Percentiles rank a stretch among this genome's conserved stretches.
These are phyloP conservation scores for Camelina hispida DNA, from an alignment of 345 rosid genomes.

Conservation along the genomic window DNA sequence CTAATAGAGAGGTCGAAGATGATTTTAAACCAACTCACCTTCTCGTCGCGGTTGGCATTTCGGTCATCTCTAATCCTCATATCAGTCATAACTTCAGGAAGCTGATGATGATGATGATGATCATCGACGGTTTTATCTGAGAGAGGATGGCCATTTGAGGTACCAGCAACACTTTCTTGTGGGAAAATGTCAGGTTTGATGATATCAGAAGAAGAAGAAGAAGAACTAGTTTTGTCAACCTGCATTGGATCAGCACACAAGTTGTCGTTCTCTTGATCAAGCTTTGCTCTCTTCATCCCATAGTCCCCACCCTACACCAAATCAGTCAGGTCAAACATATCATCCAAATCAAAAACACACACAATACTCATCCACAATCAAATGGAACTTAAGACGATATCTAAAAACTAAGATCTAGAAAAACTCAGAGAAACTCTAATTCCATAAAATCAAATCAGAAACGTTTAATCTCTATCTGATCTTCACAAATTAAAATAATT, in stretches of 20 bases:
- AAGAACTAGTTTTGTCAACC: conserved; percentile 55
- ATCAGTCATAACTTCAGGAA: conserved; percentile 65
- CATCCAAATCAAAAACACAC: conserved; percentile 8
- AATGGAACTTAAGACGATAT: conserved; percentile 1
- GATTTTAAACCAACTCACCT: conserved; percentile 47
- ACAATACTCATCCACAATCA: neutral
- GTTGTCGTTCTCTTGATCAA: conserved; percentile 62
- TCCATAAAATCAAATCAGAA: conserved; percentile 14
- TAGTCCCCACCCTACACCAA: conserved; percentile 69
- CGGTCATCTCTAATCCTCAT: conserved; percentile 68
- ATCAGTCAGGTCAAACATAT: conserved; percentile 29
- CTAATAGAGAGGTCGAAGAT: neutral
- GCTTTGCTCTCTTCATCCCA: conserved; percentile 72
- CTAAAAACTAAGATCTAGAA: conserved; percentile 34
- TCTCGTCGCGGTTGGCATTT: conserved; percentile 56
- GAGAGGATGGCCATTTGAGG: conserved; percentile 52
- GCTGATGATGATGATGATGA: conserved; percentile 46
- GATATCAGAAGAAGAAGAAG: conserved; percentile 48
- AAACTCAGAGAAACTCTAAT: neutral
- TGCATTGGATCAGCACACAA: conserved; percentile 46
- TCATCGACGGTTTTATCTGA: conserved; percentile 53
- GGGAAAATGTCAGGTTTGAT: conserved; percentile 60
- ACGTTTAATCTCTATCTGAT: conserved; percentile 13
- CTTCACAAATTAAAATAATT: neutral
- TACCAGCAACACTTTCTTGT: conserved; percentile 55